Evolutionary conservation across 371 early-diverging fungal genomes (phyloP).

Genomic region (Rhizopus stolonifer): DNA sequence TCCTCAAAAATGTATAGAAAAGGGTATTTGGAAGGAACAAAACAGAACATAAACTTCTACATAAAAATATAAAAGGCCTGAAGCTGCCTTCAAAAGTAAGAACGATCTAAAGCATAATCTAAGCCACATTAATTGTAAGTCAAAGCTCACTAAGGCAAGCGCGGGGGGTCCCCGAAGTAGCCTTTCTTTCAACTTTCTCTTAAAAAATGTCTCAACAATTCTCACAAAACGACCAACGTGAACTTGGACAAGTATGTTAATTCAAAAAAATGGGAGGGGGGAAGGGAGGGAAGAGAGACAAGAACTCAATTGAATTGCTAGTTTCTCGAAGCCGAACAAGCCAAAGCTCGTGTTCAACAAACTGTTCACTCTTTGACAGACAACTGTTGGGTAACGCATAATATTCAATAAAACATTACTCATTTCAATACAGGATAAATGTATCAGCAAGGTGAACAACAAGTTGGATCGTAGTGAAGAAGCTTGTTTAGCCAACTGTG

Average conservation of each 20-base stretch:
- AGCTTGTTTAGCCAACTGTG: conserved; percentile 78
- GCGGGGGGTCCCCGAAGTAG: conserved; percentile 1
- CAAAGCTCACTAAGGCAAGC: not conserved
- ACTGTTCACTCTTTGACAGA: conserved; percentile 72
- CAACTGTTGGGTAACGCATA: conserved; percentile 61
- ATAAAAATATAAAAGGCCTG: too few relatives aligned
- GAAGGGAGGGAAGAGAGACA: not conserved
- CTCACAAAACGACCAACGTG: conserved; percentile 60
- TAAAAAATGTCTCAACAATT: conserved; percentile 37
- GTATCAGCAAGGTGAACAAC: conserved; percentile 70
- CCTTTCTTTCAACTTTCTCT: not conserved
- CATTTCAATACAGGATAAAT: conserved; percentile 54
- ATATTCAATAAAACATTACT: not conserved
- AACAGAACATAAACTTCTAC: too few relatives aligned
- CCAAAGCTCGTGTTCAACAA: conserved; percentile 70
- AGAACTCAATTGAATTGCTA: not conserved
- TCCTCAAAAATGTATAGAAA: too few relatives aligned
- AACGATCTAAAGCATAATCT: not conserved
- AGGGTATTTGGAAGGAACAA: too few relatives aligned
- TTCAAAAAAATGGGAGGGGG: not conserved
- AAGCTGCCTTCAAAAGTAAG: too few relatives aligned
- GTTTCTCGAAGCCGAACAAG: conserved; percentile 72
- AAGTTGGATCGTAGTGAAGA: conserved; percentile 67
- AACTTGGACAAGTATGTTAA: conserved; percentile 47
- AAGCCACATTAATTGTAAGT: not conserved